Conservation (phyloP, 192 early-diverging fungal species). For the Ambispora gerdemannii region DNA sequence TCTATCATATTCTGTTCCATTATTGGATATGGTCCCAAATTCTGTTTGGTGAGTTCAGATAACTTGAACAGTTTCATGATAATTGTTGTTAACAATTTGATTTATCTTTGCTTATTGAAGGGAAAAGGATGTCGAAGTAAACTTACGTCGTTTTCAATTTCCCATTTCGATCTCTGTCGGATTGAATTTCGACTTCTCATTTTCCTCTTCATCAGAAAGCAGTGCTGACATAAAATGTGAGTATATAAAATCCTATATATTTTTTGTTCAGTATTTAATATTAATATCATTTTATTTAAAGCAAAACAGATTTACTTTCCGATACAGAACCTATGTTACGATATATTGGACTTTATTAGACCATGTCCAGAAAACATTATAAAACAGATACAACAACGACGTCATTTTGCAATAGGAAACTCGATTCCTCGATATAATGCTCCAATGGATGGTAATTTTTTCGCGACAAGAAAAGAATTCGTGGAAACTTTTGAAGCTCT, state of each 20-base stretch:
- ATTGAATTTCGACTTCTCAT: slow-evolving; percentile 11
- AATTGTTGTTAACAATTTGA: no score
- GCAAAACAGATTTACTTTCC: slow-evolving; percentile 19
- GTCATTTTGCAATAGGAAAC: slow-evolving; percentile 7
- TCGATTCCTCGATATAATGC: slow-evolving; percentile 8
- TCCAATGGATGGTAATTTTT: slow-evolving; percentile 23
- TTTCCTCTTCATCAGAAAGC: background rate
- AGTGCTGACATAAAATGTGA: no score
- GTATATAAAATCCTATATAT: no score
- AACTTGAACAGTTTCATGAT: no score
- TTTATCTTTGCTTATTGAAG: background rate
- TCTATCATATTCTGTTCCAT: slow-evolving; percentile 26
- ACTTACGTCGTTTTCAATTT: slow-evolving; percentile 23
- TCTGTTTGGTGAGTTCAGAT: slow-evolving; percentile 23
- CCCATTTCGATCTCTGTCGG: slow-evolving; percentile 12
- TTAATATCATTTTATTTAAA: background rate
- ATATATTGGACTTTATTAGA: slow-evolving; percentile 27
- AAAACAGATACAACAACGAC: slow-evolving; percentile 6
- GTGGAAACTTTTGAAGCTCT: slow-evolving; percentile 6
- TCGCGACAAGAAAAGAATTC: slow-evolving; percentile 17
- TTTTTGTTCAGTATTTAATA: no score
- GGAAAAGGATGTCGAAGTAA: slow-evolving; percentile 27
- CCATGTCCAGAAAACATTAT: slow-evolving; percentile 26
- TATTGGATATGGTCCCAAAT: slow-evolving; percentile 15
- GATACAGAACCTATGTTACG: slow-evolving; percentile 6